phyloP scores from a whole-genome alignment of 1,139 yeast species.

The Geotrichum fermentans region DNA sequence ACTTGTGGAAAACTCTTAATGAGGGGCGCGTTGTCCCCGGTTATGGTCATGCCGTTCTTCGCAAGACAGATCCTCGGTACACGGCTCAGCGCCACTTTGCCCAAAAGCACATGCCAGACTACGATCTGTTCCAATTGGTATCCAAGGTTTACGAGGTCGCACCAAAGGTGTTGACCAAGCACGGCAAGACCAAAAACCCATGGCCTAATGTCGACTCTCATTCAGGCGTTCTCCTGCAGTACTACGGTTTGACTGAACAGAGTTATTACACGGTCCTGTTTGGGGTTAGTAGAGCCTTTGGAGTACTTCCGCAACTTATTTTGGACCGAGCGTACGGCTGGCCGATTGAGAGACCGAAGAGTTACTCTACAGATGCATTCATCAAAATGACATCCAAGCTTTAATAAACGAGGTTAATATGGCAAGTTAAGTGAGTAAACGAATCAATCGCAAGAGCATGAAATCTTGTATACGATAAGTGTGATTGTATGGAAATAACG shows the following conservation, averaged over 20 bases:
- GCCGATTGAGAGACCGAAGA: slow-evolving; percentile 62
- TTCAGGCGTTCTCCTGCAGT: slow-evolving; percentile 53
- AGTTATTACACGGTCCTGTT: slow-evolving; percentile 56
- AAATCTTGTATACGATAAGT: too few species aligned
- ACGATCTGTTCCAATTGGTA: slow-evolving; percentile 88
- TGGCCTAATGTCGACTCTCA: slow-evolving; percentile 61
- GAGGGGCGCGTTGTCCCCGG: slow-evolving; percentile 97
- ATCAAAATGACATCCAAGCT: background rate
- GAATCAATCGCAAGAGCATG: too few species aligned
- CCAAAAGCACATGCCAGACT: slow-evolving; percentile 82
- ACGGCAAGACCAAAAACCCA: slow-evolving; percentile 62
- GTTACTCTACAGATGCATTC: slow-evolving; percentile 44
- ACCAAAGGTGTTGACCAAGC: slow-evolving; percentile 51
- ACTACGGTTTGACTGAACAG: slow-evolving; percentile 54
- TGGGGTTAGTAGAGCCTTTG: slow-evolving; percentile 56
- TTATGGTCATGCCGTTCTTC: slow-evolving; percentile 94
- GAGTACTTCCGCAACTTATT: slow-evolving; percentile 54
- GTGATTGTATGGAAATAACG: too few species aligned
- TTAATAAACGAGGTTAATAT: background rate
- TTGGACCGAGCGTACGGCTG: slow-evolving; percentile 57
- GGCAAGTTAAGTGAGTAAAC: too few species aligned
- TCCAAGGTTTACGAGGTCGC: slow-evolving; percentile 55
- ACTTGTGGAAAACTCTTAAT: slow-evolving; percentile 89
- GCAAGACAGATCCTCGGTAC: slow-evolving; percentile 98
- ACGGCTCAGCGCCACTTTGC: slow-evolving; percentile 98